Base-by-base conservation (phyloP, 1,139 yeast species). In the Yamadazyma pseudoaaseri region DNA sequence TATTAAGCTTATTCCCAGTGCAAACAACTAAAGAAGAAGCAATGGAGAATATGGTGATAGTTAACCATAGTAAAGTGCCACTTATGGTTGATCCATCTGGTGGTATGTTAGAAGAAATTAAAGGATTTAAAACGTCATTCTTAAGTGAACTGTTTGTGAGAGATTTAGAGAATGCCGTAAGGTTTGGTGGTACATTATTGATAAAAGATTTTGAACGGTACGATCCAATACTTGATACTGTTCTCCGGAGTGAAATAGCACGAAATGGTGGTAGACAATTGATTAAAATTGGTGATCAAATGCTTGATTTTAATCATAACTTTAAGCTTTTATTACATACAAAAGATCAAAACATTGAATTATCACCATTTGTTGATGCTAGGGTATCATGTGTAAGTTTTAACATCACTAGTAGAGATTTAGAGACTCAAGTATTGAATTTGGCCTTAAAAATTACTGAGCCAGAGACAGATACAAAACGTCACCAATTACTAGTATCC, bases 181-280 rank as follows among this genome's bases (percentile, higher is more conserved):
- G 94, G 41, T 90, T 90, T 65, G 97, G 98, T 6, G 89, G 87
- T 4, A 52, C 74, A 0, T 62, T 90, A 7, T 52, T 90, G 9
- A 71, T 90, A 20, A 79, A 77, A 46, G 94, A 90, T 56, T 87
- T 90, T 3, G 97, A 90, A 50, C 64, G 72, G 45, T 79, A 76
- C 50, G 92, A 90, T 53, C 95, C 97, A 0, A 60, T 85, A 9
- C 52, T 90, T 15, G 76, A 76, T 38, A 68, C 82, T 0, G 56
- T 90, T 2, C 58, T 92, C 29, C 69, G 79, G 34, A 64, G 65
- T 29, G 95, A 86, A 41, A 68, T 77, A 25, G 72, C 70, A 27
- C 65, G 70, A 21, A 70, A 81, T 27, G 96, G 96, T 4, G 95
- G 95, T 0, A 65, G 96, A 36, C 59, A 67, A 16, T 56, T 85